phyloP scores from a whole-genome alignment of 2,329 filamentous ascomycete species.

The Hypoxylon sp. region DNA sequence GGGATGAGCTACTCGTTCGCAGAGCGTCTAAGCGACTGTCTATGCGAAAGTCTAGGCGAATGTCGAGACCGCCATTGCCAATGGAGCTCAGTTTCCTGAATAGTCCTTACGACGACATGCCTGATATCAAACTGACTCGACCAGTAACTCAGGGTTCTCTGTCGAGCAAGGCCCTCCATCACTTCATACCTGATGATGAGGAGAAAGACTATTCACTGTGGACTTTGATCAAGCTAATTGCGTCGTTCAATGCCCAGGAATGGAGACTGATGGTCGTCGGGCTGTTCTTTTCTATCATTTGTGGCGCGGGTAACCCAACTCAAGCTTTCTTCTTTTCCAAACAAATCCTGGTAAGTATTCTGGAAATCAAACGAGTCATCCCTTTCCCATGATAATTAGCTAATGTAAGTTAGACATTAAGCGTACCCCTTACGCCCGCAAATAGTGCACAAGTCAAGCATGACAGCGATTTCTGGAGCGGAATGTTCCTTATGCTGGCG shows the following conservation, averaged over 20 bases:
- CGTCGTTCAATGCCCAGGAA: slow-evolving; percentile 83
- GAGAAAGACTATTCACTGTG: slow-evolving; percentile 75
- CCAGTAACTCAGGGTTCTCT: slow-evolving; percentile 70
- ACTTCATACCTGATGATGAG: slow-evolving; percentile 64
- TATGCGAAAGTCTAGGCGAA: slow-evolving; percentile 8
- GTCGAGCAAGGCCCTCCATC: slow-evolving; percentile 79
- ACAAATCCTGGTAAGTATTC: slow-evolving; percentile 79
- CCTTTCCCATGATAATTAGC: slow-evolving; percentile 13
- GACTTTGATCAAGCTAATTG: slow-evolving; percentile 84
- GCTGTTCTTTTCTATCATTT: slow-evolving; percentile 80
- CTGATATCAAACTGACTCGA: slow-evolving; percentile 71
- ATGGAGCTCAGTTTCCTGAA: slow-evolving; percentile 59
- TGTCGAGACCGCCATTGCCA: not conserved
- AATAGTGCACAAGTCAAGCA: slow-evolving; percentile 72
- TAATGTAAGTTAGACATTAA: slow-evolving; percentile 53
- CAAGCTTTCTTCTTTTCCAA: slow-evolving; percentile 91
- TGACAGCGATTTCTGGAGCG: slow-evolving; percentile 86
- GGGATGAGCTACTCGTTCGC: slow-evolving; percentile 67
- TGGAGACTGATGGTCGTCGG: slow-evolving; percentile 80
- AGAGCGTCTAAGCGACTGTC: slow-evolving; percentile 59
- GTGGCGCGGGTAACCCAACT: slow-evolving; percentile 84
- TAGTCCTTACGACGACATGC: slow-evolving; percentile 75
- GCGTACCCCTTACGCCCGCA: slow-evolving; percentile 61
- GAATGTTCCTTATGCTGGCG: slow-evolving; percentile 90
- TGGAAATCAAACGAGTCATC: slow-evolving; percentile 41